Evolutionary conservation across 148 eudicot genomes (phyloP).

Genomic region (Vaccinium myrtillus): DNA sequence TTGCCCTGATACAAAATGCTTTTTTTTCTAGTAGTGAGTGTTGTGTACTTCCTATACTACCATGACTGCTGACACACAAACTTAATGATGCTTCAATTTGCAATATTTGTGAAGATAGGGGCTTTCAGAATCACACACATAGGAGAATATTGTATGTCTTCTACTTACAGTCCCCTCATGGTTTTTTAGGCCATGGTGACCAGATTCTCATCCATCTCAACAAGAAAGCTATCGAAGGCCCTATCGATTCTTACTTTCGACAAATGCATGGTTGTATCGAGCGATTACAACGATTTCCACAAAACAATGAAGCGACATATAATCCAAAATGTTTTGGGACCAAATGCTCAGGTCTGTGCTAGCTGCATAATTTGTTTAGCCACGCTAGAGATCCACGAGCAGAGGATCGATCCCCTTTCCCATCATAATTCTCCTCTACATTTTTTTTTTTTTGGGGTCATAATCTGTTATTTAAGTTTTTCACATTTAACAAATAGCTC

Average conservation of each 20-base stretch:
- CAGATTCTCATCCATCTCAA: conserved; percentile 63
- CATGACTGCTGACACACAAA: too few relatives aligned
- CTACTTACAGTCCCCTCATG: background rate
- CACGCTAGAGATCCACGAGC: too few relatives aligned
- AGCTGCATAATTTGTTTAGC: too few relatives aligned
- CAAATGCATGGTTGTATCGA: conserved; percentile 74
- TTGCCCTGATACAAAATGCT: too few relatives aligned
- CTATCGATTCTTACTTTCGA: conserved; percentile 59
- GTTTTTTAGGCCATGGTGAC: conserved; percentile 74
- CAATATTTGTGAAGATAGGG: too few relatives aligned
- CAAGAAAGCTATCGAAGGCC: conserved; percentile 69
- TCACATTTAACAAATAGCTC: background rate
- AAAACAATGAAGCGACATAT: conserved; percentile 55
- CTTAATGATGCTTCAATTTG: too few relatives aligned
- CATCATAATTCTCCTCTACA: too few relatives aligned
- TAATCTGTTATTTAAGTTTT: background rate
- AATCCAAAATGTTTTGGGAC: conserved; percentile 56
- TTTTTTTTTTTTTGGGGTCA: too few relatives aligned
- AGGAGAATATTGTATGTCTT: background rate
- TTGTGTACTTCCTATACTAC: too few relatives aligned
- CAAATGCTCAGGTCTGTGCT: conserved; percentile 72
- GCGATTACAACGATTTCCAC: conserved; percentile 84
- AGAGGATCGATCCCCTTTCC: too few relatives aligned
- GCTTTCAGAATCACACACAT: too few relatives aligned
- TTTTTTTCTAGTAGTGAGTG: too few relatives aligned